A percentile compares a stretch with the other conserved stretches of the same genome.
Conservation (phyloP, 257 asterid genomes). For the Ilex asprella region DNA sequence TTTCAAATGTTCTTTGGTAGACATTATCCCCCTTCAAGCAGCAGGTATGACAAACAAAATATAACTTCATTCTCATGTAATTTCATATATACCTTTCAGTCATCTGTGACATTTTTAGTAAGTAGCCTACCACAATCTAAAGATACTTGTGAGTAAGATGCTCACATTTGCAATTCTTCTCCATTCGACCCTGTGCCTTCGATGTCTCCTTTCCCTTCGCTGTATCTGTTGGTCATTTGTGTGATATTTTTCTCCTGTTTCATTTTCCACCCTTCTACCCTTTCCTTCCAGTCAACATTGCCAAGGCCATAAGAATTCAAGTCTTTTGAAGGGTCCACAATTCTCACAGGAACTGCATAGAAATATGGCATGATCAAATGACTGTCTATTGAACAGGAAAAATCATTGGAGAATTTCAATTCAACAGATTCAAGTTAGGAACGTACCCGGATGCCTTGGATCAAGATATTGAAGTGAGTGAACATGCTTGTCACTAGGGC, state of each 20-base stretch:
- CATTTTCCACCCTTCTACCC: conserved; percentile 81
- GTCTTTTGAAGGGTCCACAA: conserved; percentile 83
- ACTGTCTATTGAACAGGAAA: conserved; percentile 5
- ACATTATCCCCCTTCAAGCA: no score
- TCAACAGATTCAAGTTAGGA: neutral
- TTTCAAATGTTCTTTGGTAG: no score
- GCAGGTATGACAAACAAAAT: no score
- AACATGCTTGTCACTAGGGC: conserved; percentile 71
- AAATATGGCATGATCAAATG: conserved; percentile 4
- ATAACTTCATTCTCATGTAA: no score
- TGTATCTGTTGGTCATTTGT: conserved; percentile 36
- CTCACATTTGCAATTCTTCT: conserved; percentile 74
- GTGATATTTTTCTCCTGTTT: conserved; percentile 58
- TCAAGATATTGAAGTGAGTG: conserved; percentile 72
- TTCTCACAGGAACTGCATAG: conserved; percentile 76
- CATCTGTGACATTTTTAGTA: neutral
- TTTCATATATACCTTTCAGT: no score
- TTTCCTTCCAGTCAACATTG: conserved; percentile 87
- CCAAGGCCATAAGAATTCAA: conserved; percentile 82
- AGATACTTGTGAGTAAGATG: conserved; percentile 5
- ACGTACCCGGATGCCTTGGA: conserved; percentile 84
- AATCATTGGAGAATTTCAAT: neutral
- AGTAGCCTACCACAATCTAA: no score
- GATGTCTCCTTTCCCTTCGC: conserved; percentile 56
- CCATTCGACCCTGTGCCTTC: conserved; percentile 78